Evolutionary conservation across 2,329 filamentous ascomycete genomes (phyloP).

Genomic region (Fusarium tupiense): DNA sequence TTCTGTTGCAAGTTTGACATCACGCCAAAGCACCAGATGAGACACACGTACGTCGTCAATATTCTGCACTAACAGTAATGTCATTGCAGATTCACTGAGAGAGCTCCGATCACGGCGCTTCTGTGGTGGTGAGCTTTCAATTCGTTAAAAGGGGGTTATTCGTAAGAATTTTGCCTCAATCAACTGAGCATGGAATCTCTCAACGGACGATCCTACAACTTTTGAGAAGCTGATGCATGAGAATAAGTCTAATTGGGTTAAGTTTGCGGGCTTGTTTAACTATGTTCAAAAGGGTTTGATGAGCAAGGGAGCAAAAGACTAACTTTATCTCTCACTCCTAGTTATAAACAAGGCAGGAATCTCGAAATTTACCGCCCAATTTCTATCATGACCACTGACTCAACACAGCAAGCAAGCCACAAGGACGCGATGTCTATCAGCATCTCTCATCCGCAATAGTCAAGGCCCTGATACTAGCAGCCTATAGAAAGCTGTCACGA

Average conservation of each 20-base stretch:
- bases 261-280: background rate
- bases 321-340: background rate
- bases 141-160: background rate
- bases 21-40: background rate
- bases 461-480: background rate
- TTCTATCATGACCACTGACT: background rate
- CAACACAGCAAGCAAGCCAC: background rate
- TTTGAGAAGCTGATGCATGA: constrained; percentile 1
- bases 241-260: constrained; percentile 3
- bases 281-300: background rate
- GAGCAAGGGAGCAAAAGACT: background rate
- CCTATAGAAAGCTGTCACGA: background rate
- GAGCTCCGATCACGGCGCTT: background rate
- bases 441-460: background rate
- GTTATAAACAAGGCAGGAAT: background rate
- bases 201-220: background rate
- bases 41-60: background rate
- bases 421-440: background rate
- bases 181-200: background rate
- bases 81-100: background rate
- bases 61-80: background rate
- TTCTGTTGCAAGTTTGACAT: background rate
- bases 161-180: background rate
- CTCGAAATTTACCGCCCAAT: background rate
- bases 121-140: background rate